Base-by-base conservation (phyloP, 169 alveolate species). In the Babesia caballi region DNA sequence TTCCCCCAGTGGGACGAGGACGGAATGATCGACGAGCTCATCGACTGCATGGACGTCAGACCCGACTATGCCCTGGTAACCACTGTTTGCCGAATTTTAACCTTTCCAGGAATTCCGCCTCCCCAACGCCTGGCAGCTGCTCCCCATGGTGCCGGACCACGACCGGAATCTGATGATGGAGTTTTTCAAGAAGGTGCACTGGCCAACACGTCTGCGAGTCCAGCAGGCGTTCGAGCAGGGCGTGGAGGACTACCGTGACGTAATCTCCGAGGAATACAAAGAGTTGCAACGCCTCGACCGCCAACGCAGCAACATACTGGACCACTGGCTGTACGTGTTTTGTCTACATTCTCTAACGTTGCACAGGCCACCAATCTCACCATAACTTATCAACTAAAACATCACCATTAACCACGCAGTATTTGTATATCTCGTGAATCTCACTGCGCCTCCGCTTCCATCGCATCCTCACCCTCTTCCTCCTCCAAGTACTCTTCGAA, bases 1-100 rank as follows among this genome's bases (percentile, higher is more conserved):
- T 84, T 85, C 32, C 91, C 91, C 38, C 80, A 68, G 32, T 85
- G 91, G 91, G 91, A 85, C 47, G 91, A 72, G 50, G 82, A 77
- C 38, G 91, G 91, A 8, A 85, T 85, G 83, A 19, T 85, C 11
- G 91, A 85, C 60, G 91, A 85, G 61, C 44, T 85, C 23, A 74
- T 59, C 21, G 91, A 85, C 44, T 74, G 90, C 54, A 81, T 85
- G 88, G 88, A 81, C 73, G 42, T 40, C 19, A 44, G 84, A 19
- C 88, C 88, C 30, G 88, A 81, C 52, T 81, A 71, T 52, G 83
- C 88, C 23, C 40, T 71, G 81, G 88, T 81, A 50, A 14, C 68
- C 32, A 17, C 21, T 25, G 0, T n/a, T 4, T n/a, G 12, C 12
- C 11, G 11, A 42, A 17, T 7, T 47, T 50, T n/a, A 11, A 61